These are phyloP conservation scores for Schwanniomyces occidentalis DNA, from an alignment of 805 yeast species.

Conservation along the genomic window DNA sequence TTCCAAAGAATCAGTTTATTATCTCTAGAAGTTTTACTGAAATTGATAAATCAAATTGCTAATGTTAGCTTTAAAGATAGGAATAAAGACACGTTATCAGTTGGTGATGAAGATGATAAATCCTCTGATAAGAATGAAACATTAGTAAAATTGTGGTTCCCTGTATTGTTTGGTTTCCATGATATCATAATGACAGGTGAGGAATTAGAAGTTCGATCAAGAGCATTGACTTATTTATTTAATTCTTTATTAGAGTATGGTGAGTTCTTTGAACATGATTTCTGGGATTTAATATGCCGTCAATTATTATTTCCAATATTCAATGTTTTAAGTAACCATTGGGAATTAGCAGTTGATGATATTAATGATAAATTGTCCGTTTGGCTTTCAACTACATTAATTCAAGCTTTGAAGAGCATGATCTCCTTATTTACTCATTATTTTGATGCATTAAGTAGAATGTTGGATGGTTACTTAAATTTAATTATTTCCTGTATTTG, in stretches of 20 bases:
- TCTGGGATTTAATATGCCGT: conserved; percentile 82
- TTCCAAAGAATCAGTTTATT: conserved; percentile 81
- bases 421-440: conserved; percentile 80
- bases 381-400: conserved; percentile 94
- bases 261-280: conserved; percentile 63
- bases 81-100: conserved; percentile 11
- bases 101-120: conserved; percentile 14
- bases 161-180: conserved; percentile 80
- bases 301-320: conserved; percentile 88
- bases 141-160: conserved; percentile 74
- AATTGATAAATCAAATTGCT: conserved; percentile 61
- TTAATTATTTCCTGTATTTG: conserved; percentile 85
- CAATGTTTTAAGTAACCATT: conserved; percentile 70
- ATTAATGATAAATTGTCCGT: conserved; percentile 86
- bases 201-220: conserved; percentile 90
- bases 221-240: conserved; percentile 81
- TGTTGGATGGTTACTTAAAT: conserved; percentile 77
- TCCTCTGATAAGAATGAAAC: conserved; percentile 24
- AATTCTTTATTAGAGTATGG: conserved; percentile 82
- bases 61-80: conserved; percentile 30
- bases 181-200: conserved; percentile 91
- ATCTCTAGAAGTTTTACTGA: conserved; percentile 71
- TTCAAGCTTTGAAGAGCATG: conserved; percentile 90
- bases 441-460: conserved; percentile 70
- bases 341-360: conserved; percentile 67